Evolutionary conservation across 345 rosid genomes (phyloP).

Genomic region (Mallotus nudiflorus): DNA sequence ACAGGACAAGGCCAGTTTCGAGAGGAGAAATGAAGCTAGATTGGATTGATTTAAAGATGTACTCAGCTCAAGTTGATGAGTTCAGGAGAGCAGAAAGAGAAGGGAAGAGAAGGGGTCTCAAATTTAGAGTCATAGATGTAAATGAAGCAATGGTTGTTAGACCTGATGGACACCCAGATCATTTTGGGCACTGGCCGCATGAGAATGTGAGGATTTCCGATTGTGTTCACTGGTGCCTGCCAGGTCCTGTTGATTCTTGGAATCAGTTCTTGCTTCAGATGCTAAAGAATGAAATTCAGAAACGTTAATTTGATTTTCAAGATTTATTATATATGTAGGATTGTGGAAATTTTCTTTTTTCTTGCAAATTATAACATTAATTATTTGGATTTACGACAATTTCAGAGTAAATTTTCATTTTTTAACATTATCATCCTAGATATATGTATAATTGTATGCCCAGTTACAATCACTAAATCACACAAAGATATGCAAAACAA

Average conservation of each 20-base stretch:
- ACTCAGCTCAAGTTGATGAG: slow-evolving; percentile 75
- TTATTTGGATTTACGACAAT: background rate
- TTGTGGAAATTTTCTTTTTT: background rate
- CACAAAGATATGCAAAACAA: too few relatives aligned
- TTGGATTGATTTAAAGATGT: slow-evolving; percentile 48
- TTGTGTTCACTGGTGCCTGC: slow-evolving; percentile 95
- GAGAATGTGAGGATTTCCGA: slow-evolving; percentile 78
- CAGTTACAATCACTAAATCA: too few relatives aligned
- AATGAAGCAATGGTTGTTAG: slow-evolving; percentile 61
- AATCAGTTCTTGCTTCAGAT: slow-evolving; percentile 75
- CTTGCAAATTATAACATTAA: slow-evolving; percentile 26
- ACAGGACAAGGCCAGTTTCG: slow-evolving; percentile 49
- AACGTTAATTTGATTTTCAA: background rate
- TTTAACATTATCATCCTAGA: too few relatives aligned
- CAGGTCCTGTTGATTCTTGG: slow-evolving; percentile 86
- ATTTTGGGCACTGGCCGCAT: slow-evolving; percentile 60
- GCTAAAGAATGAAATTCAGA: slow-evolving; percentile 67
- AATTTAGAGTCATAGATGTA: slow-evolving; percentile 55
- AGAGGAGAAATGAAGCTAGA: slow-evolving; percentile 56
- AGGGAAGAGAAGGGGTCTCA: slow-evolving; percentile 55
- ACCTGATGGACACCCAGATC: slow-evolving; percentile 85
- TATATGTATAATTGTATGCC: too few relatives aligned
- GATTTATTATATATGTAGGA: background rate
- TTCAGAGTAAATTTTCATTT: too few relatives aligned
- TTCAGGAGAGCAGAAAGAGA: slow-evolving; percentile 52